Base-by-base conservation (phyloP, 495 filamentous ascomycete species). In the Sabuloglossum arenarium region DNA sequence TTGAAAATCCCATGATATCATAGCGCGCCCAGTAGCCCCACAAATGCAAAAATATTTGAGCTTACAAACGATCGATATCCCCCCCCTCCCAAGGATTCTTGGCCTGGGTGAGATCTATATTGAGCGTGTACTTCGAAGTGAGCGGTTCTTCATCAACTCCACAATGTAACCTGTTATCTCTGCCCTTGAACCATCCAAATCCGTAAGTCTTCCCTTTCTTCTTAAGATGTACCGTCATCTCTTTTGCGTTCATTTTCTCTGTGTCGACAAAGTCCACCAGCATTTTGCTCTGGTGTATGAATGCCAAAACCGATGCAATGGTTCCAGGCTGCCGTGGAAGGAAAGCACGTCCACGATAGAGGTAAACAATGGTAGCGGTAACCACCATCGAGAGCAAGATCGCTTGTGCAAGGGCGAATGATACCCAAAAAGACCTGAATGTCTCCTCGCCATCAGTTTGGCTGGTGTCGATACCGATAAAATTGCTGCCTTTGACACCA, bases 201-300 rank as follows among this genome's bases (percentile, higher is more conserved):
- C 79, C 83, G 63, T 85, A 87, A 45, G 68, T 78, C 70, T 83
- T 84, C 14, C 69, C 70, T 19, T 75, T 58, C 6, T 57, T 60
- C 55, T 73, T 74, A 28, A 86, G 68, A 59, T 71, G 67, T 30
- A 64, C 55, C 51, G 72, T 73, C 73, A 84, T 81, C 62, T 76
- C 62, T 5, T 67, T 65, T 30, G 76, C 77, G 39, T 69, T 71
- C 58, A 80, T 66, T 66, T 75, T 76, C 53, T 79, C 75, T 29
- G 80, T 85, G 16, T 75, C 77, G 0, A 80, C 77, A 60, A 87
- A 87, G 57, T 78, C 73, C 42, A 78, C 79, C 56, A 86, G 64
- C 83, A 86, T 85, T 68, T 82, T 82, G 61, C 70, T 75, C 63
- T 84, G 80, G 61, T 87, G 77, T 52, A 87, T 79, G 62, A 80